A percentile compares a stretch with the other conserved stretches of the same genome.
phyloP scores from a whole-genome alignment of 306 rosid species.

The Cyamopsis tetragonoloba region DNA sequence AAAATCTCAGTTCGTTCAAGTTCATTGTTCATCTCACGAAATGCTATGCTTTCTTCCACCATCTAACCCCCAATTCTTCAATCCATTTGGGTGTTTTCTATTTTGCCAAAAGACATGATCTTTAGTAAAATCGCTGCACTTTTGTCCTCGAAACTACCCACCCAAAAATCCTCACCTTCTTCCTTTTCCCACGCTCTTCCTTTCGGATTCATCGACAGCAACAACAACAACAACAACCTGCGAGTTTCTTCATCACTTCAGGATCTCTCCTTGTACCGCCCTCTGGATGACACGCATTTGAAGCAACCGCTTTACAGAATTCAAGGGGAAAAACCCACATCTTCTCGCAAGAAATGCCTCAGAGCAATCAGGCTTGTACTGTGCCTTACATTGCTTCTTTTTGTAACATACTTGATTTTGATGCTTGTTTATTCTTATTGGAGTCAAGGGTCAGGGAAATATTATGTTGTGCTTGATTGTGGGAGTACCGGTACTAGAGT shows the following conservation, averaged over 20 bases:
- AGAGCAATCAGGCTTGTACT: slow-evolving; percentile 42
- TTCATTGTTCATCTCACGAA: slow-evolving; percentile 1
- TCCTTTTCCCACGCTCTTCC: not conserved
- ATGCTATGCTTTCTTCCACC: slow-evolving; percentile 33
- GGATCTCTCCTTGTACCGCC: slow-evolving; percentile 60
- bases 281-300: slow-evolving; percentile 25
- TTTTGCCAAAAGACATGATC: slow-evolving; percentile 38
- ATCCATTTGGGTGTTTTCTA: slow-evolving; percentile 9
- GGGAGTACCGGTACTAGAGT: slow-evolving; percentile 93
- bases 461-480: slow-evolving; percentile 79
- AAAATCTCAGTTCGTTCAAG: not conserved
- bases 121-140: slow-evolving; percentile 49
- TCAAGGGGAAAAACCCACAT: not conserved
- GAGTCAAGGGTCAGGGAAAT: slow-evolving; percentile 58
- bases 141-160: slow-evolving; percentile 37
- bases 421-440: slow-evolving; percentile 57
- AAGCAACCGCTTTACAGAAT: slow-evolving; percentile 26
- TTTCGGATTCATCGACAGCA: not conserved
- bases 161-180: slow-evolving; percentile 26
- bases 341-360: slow-evolving; percentile 46
- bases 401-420: slow-evolving; percentile 50
- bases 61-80: slow-evolving; percentile 11
- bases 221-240: slow-evolving; percentile 41
- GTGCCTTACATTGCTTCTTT: slow-evolving; percentile 42
- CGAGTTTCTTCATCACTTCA: slow-evolving; percentile 80